Conservation (phyloP, 768 basidiomycete species). For the Boletus rubropictus region DNA sequence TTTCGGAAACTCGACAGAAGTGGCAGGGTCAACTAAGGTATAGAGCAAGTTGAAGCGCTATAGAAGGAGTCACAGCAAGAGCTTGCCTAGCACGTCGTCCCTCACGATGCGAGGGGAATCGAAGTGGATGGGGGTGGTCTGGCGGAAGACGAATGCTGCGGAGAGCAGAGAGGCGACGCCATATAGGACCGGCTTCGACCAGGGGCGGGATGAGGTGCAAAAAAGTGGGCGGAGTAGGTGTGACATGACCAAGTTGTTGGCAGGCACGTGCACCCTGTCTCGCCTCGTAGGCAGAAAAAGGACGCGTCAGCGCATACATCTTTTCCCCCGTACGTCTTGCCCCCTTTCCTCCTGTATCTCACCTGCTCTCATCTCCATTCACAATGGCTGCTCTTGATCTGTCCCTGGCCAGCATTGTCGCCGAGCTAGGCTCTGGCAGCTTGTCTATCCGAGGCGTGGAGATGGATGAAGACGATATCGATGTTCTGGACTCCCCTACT, state of each 20-base stretch:
- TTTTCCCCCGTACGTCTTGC: conserved; percentile 22
- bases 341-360: conserved; percentile 10
- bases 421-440: conserved; percentile 22
- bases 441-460: conserved; percentile 21
- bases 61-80: no score
- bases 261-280: conserved; percentile 12
- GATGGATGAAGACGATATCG: conserved; percentile 59
- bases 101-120: conserved; percentile 34
- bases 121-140: conserved; percentile 34
- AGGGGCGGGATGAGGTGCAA: conserved; percentile 6
- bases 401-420: conserved; percentile 18
- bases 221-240: background rate
- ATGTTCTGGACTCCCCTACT: conserved; percentile 38
- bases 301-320: conserved; percentile 28
- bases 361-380: conserved; percentile 17
- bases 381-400: conserved; percentile 22
- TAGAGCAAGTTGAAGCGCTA: background rate
- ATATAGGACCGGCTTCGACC: conserved; percentile 25
- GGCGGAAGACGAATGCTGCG: conserved; percentile 25
- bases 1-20: conserved; percentile 68
- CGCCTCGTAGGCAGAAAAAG: background rate
- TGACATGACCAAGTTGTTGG: conserved; percentile 5
- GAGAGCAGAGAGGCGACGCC: conserved; percentile 32
- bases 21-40: conserved; percentile 66
- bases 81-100: conserved; percentile 22